Evolutionary conservation across 768 basidiomycete genomes (phyloP).

Genomic region (Mycena latifolia): DNA sequence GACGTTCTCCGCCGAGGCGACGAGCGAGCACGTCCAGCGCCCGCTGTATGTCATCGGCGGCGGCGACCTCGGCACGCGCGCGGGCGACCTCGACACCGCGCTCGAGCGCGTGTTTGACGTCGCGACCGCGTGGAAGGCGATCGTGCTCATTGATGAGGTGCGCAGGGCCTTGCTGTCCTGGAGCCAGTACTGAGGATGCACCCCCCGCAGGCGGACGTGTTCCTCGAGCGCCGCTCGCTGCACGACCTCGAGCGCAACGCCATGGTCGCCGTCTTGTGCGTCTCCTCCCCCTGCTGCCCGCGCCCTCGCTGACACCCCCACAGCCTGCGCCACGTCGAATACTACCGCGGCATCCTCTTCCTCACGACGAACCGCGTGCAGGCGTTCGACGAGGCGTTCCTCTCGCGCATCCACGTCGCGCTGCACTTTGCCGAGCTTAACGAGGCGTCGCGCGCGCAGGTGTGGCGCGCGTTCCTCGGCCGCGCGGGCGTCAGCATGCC

Average conservation of each 20-base stretch:
- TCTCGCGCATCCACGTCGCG: conserved; percentile 75
- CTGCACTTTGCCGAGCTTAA: conserved; percentile 73
- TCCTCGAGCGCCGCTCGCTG: conserved; percentile 76
- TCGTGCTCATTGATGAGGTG: conserved; percentile 68
- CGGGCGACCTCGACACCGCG: conserved; percentile 55
- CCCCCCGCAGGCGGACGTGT: conserved; percentile 69
- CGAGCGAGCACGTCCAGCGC: conserved; percentile 65
- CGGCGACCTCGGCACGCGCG: conserved; percentile 66
- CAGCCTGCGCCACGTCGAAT: conserved; percentile 68
- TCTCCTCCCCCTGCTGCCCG: conserved; percentile 34
- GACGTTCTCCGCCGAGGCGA: conserved; percentile 72
- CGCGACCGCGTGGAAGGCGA: conserved; percentile 72
- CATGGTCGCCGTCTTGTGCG: conserved; percentile 77
- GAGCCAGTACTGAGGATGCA: conserved; percentile 28
- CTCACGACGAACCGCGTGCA: conserved; percentile 69
- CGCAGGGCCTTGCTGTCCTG: too few species aligned
- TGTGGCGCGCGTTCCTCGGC: conserved; percentile 73
- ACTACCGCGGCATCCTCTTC: conserved; percentile 69
- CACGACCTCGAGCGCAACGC: conserved; percentile 77
- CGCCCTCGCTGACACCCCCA: conserved; percentile 27
- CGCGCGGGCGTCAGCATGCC: conserved; percentile 50
- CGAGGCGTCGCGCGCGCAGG: conserved; percentile 63
- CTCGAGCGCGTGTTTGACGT: conserved; percentile 64
- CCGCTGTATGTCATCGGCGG: conserved; percentile 67
- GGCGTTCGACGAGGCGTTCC: conserved; percentile 77